Conservation (phyloP, 768 basidiomycete species). For the Nidularia pulvinata region DNA sequence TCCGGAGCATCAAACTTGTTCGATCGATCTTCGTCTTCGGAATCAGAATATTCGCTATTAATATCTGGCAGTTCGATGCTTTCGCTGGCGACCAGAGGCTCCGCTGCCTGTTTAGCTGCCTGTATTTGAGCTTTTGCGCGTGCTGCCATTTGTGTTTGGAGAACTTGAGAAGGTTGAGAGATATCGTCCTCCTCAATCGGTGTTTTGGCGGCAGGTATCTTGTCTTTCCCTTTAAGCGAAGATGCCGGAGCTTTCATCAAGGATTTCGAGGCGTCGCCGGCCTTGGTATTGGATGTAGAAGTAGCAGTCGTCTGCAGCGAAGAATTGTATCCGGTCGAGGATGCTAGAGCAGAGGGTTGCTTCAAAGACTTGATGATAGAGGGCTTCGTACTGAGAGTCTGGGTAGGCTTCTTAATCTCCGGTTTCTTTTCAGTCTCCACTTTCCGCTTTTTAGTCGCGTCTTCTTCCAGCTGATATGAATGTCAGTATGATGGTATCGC, state of each 20-base stretch:
- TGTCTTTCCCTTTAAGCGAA: conserved; percentile 46
- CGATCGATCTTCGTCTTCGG: conserved; percentile 84
- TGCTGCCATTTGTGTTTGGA: conserved; percentile 72
- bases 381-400: conserved; percentile 45
- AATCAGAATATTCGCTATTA: conserved; percentile 96
- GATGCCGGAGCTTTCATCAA: conserved; percentile 10
- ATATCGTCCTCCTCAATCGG: conserved; percentile 40
- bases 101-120: conserved; percentile 43
- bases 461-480: conserved; percentile 53
- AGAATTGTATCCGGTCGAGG: conserved; percentile 36
- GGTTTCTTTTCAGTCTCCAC: conserved; percentile 57
- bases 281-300: conserved; percentile 27
- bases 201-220: conserved; percentile 23
- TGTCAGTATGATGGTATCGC: too few species aligned
- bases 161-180: conserved; percentile 58
- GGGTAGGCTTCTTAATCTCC: conserved; percentile 54
- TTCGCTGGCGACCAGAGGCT: conserved; percentile 63
- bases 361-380: conserved; percentile 40
- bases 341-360: conserved; percentile 30
- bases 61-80: conserved; percentile 94
- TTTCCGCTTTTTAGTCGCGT: conserved; percentile 72
- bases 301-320: conserved; percentile 15
- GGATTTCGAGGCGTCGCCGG: conserved; percentile 29
- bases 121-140: conserved; percentile 68
- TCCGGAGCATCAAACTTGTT: conserved; percentile 74